Base-by-base conservation (phyloP, 2,329 filamentous ascomycete genomes). In the Arthrobotrys conoides region DNA sequence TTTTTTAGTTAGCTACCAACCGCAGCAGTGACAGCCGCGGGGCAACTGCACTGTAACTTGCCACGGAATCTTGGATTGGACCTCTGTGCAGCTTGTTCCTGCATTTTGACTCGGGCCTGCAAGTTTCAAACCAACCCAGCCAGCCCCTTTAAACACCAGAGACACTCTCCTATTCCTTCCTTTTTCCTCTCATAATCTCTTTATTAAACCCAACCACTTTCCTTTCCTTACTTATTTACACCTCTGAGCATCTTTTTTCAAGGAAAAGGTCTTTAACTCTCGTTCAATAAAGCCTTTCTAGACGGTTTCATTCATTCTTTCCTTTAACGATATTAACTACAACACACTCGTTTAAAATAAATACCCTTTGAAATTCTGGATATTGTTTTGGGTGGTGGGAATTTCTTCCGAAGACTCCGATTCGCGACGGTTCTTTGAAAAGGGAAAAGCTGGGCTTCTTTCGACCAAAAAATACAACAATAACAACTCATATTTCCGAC, bases 91-190 rank as follows among this genome's bases (percentile, higher is more conserved):
- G 41, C 36, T 20, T 30, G 71, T 75, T 75, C 71, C 71, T 75
- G 71, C 71, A 75, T 68, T 64, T 63, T 68, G 71, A 67, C 61
- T 66, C 46, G 71, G 53, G 51, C 63, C 38, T 51, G 10, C 48
- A 68, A 63, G 53, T 44, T 75, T 68, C 55, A 46, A 41, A 53
- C 57, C 30, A 38, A 41, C 57, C 61, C 70, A 73, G 46, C 68
- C 68, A 71, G 64, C 71, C 71, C 71, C 71, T 75, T 73, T 75
- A 75, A 75, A 49, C 69, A 48, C 33, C 41, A 53, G 30, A 27
- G 61, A 72, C 69, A 64, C 67, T 64, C 53, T 44, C 68, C 57
- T 55, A 66, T 57, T 53, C 71, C 59, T 67, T 65, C 61, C 41
- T 65, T 65, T 65, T 49, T 65, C 46, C 59, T 67, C 38, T 48